These are phyloP conservation scores for Firmiana major DNA, from an alignment of 345 rosid genomes.

Conservation along the genomic window DNA sequence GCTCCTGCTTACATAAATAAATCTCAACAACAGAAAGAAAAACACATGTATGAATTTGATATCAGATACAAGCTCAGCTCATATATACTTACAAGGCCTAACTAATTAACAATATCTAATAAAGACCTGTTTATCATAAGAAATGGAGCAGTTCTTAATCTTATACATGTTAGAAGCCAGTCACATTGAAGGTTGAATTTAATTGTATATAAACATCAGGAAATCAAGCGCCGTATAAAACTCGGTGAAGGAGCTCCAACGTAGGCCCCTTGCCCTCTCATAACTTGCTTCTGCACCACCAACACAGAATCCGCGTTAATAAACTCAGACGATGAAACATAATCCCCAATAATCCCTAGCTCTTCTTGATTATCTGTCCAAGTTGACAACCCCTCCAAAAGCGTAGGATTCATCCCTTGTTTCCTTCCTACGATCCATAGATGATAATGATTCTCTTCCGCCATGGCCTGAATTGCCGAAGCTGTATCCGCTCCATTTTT, in stretches of 20 bases:
- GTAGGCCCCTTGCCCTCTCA: slow-evolving; percentile 28
- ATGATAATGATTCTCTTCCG: slow-evolving; percentile 36
- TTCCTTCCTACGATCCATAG: slow-evolving; percentile 75
- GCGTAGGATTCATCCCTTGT: slow-evolving; percentile 54
- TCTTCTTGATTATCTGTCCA: slow-evolving; percentile 61
- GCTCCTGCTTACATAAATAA: no score
- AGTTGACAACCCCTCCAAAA: slow-evolving; percentile 49
- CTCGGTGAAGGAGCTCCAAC: neutral
- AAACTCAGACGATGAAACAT: slow-evolving; percentile 44
- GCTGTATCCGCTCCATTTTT: slow-evolving; percentile 61
- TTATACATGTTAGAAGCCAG: neutral
- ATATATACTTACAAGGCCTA: neutral
- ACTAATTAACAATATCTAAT: neutral
- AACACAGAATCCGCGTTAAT: slow-evolving; percentile 52
- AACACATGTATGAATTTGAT: no score
- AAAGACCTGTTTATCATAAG: neutral
- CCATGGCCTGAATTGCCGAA: slow-evolving; percentile 55
- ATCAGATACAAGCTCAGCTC: no score
- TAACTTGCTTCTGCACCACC: slow-evolving; percentile 67
- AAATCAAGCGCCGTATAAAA: neutral
- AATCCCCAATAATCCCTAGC: slow-evolving; percentile 65
- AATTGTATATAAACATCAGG: neutral
- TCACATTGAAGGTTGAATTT: neutral
- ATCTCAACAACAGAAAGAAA: no score
- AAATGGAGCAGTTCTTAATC: neutral